These are phyloP conservation scores for Moelleriella libera DNA, from an alignment of 2,329 filamentous ascomycete species.

Conservation along the genomic window DNA sequence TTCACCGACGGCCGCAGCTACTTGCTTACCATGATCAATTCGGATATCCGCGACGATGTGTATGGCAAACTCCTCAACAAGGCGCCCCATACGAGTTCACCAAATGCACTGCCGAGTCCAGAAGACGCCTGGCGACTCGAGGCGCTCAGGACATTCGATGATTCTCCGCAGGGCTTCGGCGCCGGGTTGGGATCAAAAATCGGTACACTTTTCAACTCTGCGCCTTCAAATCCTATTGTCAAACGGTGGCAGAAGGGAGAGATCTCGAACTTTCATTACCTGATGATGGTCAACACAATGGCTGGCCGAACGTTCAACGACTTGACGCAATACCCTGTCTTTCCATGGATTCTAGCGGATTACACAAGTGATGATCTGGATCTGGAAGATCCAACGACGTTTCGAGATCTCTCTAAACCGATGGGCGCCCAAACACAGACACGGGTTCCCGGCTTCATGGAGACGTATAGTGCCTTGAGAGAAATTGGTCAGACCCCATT, in stretches of 20 bases:
- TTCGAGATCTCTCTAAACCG: conserved; percentile 83
- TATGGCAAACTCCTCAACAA: conserved; percentile 62
- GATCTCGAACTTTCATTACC: conserved; percentile 95
- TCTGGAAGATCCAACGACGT: conserved; percentile 67
- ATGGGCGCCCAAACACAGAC: conserved; percentile 82
- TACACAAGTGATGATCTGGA: conserved; percentile 92
- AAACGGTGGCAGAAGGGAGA: conserved; percentile 86
- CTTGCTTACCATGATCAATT: conserved; percentile 70
- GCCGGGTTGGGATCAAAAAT: conserved; percentile 77
- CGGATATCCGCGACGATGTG: conserved; percentile 62
- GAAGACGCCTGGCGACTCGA: conserved; percentile 92
- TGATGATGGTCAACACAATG: conserved; percentile 97
- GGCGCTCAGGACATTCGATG: conserved; percentile 54
- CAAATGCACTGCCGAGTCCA: conserved; percentile 54
- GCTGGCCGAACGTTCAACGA: conserved; percentile 96
- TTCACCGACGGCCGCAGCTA: conserved; percentile 96
- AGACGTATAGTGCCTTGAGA: conserved; percentile 74
- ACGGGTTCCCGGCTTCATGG: conserved; percentile 65
- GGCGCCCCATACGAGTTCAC: conserved; percentile 65
- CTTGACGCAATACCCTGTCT: conserved; percentile 93
- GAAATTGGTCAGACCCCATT: conserved; percentile 91
- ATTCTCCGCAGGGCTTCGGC: conserved; percentile 51
- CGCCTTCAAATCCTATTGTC: conserved; percentile 70
- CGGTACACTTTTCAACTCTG: conserved; percentile 79
- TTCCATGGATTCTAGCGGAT: conserved; percentile 92